These are phyloP conservation scores for Solanum sparsipilum DNA, from an alignment of 257 asterid genomes.

Conservation along the genomic window DNA sequence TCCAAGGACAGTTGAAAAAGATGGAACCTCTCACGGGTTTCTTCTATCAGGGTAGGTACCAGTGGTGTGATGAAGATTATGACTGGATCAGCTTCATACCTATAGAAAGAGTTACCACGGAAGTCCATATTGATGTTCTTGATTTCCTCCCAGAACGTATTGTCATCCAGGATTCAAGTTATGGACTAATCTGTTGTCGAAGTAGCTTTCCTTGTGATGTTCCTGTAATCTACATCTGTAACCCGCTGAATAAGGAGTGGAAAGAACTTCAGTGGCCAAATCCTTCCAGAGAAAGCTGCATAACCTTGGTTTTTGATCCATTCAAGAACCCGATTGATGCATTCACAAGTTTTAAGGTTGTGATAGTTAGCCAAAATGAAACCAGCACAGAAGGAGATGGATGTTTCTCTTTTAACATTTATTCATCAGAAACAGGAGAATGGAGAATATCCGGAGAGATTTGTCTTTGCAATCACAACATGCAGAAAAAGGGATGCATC, in stretches of 20 bases:
- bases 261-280: conserved; percentile 26
- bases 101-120: not conserved
- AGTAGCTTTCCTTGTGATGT: conserved; percentile 23
- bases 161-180: conserved; percentile 30
- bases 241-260: conserved; percentile 57
- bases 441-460: conserved; percentile 39
- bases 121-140: conserved; percentile 13
- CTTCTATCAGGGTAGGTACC: conserved; percentile 47
- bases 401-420: conserved; percentile 27
- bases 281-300: conserved; percentile 18
- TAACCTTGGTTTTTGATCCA: conserved; percentile 51
- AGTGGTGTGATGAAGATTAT: conserved; percentile 21
- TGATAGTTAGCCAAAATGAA: conserved; percentile 17
- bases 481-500: conserved; percentile 33
- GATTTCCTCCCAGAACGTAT: conserved; percentile 51
- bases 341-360: conserved; percentile 36
- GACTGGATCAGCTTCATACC: conserved; percentile 39
- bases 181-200: conserved; percentile 59
- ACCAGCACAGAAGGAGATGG: conserved; percentile 10
- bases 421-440: conserved; percentile 27
- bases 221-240: conserved; percentile 45
- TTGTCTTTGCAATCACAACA: conserved; percentile 11
- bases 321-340: conserved; percentile 6
- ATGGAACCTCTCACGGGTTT: conserved; percentile 37
- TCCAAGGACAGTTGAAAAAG: conserved; percentile 20